phyloP scores from a whole-genome alignment of 2,329 filamentous ascomycete species.

The Aspergillus luchuensis region DNA sequence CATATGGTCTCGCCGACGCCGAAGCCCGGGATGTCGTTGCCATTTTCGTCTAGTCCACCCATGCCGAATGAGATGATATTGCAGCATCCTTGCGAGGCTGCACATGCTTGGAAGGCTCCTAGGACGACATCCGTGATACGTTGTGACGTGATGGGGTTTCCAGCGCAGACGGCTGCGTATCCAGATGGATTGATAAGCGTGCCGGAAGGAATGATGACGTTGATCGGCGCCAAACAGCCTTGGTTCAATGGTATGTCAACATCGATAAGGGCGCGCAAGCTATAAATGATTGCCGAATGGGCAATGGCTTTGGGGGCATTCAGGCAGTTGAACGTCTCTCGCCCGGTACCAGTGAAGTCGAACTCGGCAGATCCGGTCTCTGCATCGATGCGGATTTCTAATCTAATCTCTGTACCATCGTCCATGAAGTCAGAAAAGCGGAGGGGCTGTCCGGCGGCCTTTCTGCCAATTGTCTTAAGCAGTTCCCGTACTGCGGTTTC shows the following conservation, averaged over 20 bases:
- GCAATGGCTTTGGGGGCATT: constrained; percentile 82
- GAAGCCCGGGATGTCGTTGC: constrained; percentile 67
- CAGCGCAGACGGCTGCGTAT: constrained; percentile 77
- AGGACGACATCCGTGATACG: constrained; percentile 82
- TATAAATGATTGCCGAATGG: constrained; percentile 84
- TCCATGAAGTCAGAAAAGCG: constrained; percentile 82
- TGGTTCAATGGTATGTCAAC: constrained; percentile 86
- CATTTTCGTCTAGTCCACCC: constrained; percentile 65
- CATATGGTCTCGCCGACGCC: constrained; percentile 89
- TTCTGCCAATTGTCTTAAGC: constrained; percentile 68
- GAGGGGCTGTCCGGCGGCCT: constrained; percentile 70
- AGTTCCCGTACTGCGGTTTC: constrained; percentile 75
- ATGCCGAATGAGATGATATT: constrained; percentile 81
- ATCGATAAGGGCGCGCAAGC: constrained; percentile 74
- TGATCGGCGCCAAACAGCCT: constrained; percentile 76
- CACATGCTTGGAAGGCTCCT: constrained; percentile 76
- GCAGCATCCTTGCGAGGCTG: constrained; percentile 76
- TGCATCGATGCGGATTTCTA: constrained; percentile 74
- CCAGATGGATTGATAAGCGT: constrained; percentile 61
- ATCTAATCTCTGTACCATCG: constrained; percentile 74
- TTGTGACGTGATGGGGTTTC: constrained; percentile 78
- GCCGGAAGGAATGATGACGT: constrained; percentile 68
- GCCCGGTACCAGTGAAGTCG: constrained; percentile 75
- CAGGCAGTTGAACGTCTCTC: constrained; percentile 76
- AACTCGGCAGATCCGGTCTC: constrained; percentile 75